Evolutionary conservation across 768 basidiomycete species (phyloP).

Genomic region (Austroboletus eburneus): DNA sequence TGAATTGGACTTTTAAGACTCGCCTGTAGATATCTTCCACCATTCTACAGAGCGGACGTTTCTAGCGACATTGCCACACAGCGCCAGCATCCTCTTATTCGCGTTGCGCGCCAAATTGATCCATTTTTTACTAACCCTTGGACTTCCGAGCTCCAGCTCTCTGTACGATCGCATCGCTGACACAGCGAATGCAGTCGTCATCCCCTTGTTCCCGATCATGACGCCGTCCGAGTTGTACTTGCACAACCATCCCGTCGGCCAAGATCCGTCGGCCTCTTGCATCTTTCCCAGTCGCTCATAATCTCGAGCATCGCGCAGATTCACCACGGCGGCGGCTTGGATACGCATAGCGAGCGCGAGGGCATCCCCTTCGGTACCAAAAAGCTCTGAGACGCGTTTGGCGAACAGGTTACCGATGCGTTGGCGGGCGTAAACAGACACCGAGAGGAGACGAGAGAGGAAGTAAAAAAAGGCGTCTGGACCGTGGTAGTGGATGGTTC

Average conservation of each 20-base stretch:
- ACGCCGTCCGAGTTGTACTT: slow-evolving; percentile 2
- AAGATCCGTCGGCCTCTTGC: slow-evolving; percentile 20
- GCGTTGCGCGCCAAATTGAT: too few species aligned
- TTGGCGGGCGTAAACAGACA: slow-evolving; percentile 14
- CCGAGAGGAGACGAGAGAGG: slow-evolving; percentile 18
- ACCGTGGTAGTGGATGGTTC: slow-evolving; percentile 18
- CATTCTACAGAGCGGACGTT: too few species aligned
- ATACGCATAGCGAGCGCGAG: slow-evolving; percentile 19
- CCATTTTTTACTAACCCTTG: too few species aligned
- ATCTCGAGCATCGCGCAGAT: slow-evolving; percentile 12
- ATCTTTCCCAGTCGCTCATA: slow-evolving; percentile 14
- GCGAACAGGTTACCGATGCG: slow-evolving; percentile 12
- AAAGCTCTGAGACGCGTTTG: slow-evolving; percentile 13
- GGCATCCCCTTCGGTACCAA: slow-evolving; percentile 16
- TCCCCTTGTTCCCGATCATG: slow-evolving; percentile 14
- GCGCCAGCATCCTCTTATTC: too few species aligned
- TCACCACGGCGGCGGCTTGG: slow-evolving; percentile 8
- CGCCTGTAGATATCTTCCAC: too few species aligned
- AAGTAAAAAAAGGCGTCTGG: slow-evolving; percentile 19
- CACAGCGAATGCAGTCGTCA: slow-evolving; percentile 21
- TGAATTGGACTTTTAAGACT: too few species aligned
- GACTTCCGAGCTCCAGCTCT: slow-evolving; percentile 10
- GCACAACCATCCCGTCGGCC: slow-evolving; percentile 21
- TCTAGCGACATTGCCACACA: too few species aligned
- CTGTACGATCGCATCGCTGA: slow-evolving; percentile 14